phyloP scores from a whole-genome alignment of 805 yeast genomes.

The Hanseniaspora thailandica region DNA sequence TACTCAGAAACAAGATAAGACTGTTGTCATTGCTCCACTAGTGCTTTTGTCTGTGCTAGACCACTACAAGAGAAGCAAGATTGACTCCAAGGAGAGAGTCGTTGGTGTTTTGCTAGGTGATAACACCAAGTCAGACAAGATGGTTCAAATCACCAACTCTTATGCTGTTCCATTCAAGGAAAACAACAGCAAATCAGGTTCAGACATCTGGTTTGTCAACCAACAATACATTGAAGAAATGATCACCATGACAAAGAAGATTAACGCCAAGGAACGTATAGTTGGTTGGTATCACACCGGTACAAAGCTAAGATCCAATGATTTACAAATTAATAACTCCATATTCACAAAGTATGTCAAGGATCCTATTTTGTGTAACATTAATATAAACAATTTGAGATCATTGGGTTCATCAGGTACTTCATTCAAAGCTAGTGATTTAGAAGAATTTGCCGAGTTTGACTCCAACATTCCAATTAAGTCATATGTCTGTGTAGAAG shows the following conservation, averaged over 20 bases:
- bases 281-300: constrained; percentile 99
- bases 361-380: constrained; percentile 69
- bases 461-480: constrained; percentile 76
- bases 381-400: constrained; percentile 66
- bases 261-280: constrained; percentile 89
- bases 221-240: constrained; percentile 91
- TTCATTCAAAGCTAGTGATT: constrained; percentile 29
- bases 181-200: constrained; percentile 59
- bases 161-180: constrained; percentile 98
- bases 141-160: constrained; percentile 72
- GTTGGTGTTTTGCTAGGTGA: constrained; percentile 93
- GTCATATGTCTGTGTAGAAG: constrained; percentile 87
- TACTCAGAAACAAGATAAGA: constrained; percentile 10
- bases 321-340: constrained; percentile 73
- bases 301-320: constrained; percentile 79
- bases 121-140: constrained; percentile 35
- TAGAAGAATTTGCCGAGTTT: background rate
- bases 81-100: constrained; percentile 64
- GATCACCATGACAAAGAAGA: constrained; percentile 96
- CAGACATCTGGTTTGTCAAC: constrained; percentile 92
- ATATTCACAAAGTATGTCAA: constrained; percentile 72
- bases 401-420: background rate
- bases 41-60: constrained; percentile 90
- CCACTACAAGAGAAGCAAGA: constrained; percentile 81
- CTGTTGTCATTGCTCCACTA: constrained; percentile 85